These are phyloP conservation scores for Saccharomyces paradoxus DNA, from an alignment of 805 yeast genomes.

Conservation along the genomic window DNA sequence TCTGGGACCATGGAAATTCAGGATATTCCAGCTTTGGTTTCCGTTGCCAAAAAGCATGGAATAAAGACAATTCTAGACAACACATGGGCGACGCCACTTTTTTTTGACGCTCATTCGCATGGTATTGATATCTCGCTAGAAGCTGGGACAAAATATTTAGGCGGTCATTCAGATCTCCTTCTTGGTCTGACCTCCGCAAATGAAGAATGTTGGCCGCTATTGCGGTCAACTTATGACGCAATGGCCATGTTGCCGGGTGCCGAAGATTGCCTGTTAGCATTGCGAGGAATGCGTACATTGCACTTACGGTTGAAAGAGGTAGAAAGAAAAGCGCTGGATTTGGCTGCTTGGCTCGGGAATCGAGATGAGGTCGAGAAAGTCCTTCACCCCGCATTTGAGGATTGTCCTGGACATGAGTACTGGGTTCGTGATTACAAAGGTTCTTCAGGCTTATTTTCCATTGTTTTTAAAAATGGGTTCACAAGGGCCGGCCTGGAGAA, in stretches of 20 bases:
- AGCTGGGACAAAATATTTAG: constrained; percentile 12
- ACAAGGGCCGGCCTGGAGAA: constrained; percentile 2
- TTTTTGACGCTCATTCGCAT: constrained; percentile 6
- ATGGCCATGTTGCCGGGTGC: constrained; percentile 8
- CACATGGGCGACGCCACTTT: constrained; percentile 13
- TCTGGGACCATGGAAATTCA: constrained; percentile 11
- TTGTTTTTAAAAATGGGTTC: constrained; percentile 5
- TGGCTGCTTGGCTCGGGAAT: constrained; percentile 5
- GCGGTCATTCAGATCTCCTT: constrained; percentile 12
- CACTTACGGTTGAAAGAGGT: constrained; percentile 4
- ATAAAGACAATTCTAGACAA: constrained; percentile 9
- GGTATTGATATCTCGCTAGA: constrained; percentile 10
- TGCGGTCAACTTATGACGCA: constrained; percentile 6
- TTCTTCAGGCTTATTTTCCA: constrained; percentile 9
- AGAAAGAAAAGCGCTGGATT: constrained; percentile 3
- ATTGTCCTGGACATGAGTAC: constrained; percentile 7
- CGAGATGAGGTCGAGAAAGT: constrained; percentile 6
- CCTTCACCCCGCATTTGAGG: constrained; percentile 10
- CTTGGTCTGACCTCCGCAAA: constrained; percentile 7
- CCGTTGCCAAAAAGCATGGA: constrained; percentile 5
- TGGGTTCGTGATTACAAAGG: constrained; percentile 3
- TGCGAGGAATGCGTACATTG: constrained; percentile 8
- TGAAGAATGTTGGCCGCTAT: constrained; percentile 4
- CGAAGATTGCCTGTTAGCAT: constrained; percentile 8
- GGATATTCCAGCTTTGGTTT: constrained; percentile 7